Percentiles rank a stretch among this genome's conserved stretches.
Conservation (phyloP, 2,329 filamentous ascomycete genomes). For the Aureobasidium sp. region DNA sequence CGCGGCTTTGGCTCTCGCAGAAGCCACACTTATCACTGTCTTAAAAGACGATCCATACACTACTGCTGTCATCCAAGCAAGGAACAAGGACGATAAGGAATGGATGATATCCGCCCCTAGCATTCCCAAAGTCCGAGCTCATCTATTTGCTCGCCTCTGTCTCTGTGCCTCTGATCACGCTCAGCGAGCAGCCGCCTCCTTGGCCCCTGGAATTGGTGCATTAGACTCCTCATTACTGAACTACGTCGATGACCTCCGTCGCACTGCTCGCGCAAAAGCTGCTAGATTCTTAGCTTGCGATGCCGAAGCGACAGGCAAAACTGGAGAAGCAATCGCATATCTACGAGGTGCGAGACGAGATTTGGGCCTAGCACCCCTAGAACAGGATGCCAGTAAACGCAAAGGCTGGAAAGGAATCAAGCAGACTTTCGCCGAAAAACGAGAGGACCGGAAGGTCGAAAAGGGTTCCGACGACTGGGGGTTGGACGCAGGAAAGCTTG, state of each 20-base stretch:
- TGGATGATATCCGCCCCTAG: constrained; percentile 95
- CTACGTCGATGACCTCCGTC: constrained; percentile 68
- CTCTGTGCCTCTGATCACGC: constrained; percentile 85
- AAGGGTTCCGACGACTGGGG: constrained; percentile 63
- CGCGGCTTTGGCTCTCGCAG: constrained; percentile 63
- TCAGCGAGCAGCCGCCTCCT: constrained; percentile 54
- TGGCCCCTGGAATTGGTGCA: constrained; percentile 37
- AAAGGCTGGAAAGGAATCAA: constrained; percentile 57
- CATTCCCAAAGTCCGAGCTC: constrained; percentile 79
- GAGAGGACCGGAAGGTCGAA: constrained; percentile 72
- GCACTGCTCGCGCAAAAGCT: constrained; percentile 71
- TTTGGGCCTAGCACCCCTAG: constrained; percentile 52
- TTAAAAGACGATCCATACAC: constrained; percentile 93
- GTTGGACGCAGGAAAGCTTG: constrained; percentile 71
- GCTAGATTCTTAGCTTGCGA: constrained; percentile 88
- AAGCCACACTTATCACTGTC: constrained; percentile 83
- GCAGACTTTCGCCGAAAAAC: constrained; percentile 66
- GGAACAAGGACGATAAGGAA: constrained; percentile 76
- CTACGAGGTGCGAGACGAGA: constrained; percentile 67
- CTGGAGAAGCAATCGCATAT: constrained; percentile 82
- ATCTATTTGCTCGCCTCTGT: constrained; percentile 80
- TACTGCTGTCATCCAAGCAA: constrained; percentile 67
- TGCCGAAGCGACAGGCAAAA: constrained; percentile 72
- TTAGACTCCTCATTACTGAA: constrained; percentile 58
- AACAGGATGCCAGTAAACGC: constrained; percentile 36